These are phyloP conservation scores for Populus hybrid DNA, from an alignment of 441 rosid genomes.

Conservation along the genomic window DNA sequence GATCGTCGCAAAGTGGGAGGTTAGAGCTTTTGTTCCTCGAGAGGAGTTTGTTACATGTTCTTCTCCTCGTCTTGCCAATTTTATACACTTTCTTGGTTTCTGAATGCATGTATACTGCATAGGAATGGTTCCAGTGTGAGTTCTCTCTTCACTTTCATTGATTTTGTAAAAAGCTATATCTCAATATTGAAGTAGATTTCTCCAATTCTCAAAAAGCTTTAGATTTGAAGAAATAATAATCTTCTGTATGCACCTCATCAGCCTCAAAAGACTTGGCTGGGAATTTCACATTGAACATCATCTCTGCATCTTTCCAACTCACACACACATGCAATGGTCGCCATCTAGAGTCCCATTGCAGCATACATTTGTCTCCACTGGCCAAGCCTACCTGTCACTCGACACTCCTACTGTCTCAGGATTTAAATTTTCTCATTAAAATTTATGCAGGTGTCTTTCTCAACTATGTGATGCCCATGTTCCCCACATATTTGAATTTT, in stretches of 20 bases:
- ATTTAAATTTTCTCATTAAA: not conserved
- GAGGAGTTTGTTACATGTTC: not conserved
- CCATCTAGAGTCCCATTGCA: not conserved
- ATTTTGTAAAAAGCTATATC: not conserved
- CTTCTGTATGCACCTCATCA: not conserved
- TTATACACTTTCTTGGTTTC: not conserved
- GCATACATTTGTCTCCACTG: not conserved
- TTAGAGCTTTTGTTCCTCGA: not conserved
- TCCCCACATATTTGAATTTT: not conserved
- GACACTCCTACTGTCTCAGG: not conserved
- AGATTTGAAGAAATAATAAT: not conserved
- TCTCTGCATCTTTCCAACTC: not conserved
- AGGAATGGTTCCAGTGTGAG: not conserved
- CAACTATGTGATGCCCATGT: not conserved
- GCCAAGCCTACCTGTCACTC: slow-evolving; percentile 1
- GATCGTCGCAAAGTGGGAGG: not conserved
- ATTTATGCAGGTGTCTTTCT: not conserved
- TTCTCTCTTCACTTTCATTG: not conserved
- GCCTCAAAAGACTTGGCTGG: not conserved
- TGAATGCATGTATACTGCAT: not conserved
- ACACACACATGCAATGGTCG: not conserved
- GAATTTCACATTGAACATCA: not conserved
- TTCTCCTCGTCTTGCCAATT: not conserved
- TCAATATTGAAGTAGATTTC: not conserved
- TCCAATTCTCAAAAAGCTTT: not conserved